Percentiles rank a stretch among this genome's conserved stretches.
phyloP scores from a whole-genome alignment of 495 filamentous ascomycete species.

The Daldinia loculata region DNA sequence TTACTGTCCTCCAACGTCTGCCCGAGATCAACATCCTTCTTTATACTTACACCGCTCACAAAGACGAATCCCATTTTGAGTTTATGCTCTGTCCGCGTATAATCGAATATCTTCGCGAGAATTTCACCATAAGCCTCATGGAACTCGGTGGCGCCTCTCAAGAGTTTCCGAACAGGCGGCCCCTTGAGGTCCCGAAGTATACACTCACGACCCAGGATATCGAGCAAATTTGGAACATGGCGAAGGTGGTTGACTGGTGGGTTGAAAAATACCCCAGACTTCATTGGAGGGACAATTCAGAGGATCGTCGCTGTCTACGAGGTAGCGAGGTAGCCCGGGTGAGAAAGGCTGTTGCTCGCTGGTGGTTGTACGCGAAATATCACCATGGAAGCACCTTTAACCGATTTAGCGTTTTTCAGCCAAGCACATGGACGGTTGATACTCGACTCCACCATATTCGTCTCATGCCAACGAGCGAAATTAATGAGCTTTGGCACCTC shows the following conservation, averaged over 20 bases:
- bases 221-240: slow-evolving; percentile 28
- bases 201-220: slow-evolving; percentile 13
- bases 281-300: slow-evolving; percentile 69
- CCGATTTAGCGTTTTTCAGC: slow-evolving; percentile 5
- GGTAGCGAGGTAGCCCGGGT: slow-evolving; percentile 64
- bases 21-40: slow-evolving; percentile 37
- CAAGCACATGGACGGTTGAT: slow-evolving; percentile 34
- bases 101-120: slow-evolving; percentile 8
- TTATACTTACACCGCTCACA: slow-evolving; percentile 18
- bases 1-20: slow-evolving; percentile 34
- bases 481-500: slow-evolving; percentile 48
- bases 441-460: slow-evolving; percentile 45
- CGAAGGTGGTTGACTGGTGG: slow-evolving; percentile 49
- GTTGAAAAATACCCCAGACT: slow-evolving; percentile 71
- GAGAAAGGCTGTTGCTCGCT: slow-evolving; percentile 63
- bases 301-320: slow-evolving; percentile 69
- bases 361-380: slow-evolving; percentile 65
- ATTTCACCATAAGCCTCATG: slow-evolving; percentile 24
- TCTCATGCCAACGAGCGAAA: slow-evolving; percentile 46
- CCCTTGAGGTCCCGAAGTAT: background rate
- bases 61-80: slow-evolving; percentile 7
- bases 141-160: background rate
- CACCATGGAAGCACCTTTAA: slow-evolving; percentile 46
- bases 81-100: slow-evolving; percentile 31
- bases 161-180: background rate